Conservation (phyloP, 345 rosid genomes). For the Cardiospermum halicacabum region DNA sequence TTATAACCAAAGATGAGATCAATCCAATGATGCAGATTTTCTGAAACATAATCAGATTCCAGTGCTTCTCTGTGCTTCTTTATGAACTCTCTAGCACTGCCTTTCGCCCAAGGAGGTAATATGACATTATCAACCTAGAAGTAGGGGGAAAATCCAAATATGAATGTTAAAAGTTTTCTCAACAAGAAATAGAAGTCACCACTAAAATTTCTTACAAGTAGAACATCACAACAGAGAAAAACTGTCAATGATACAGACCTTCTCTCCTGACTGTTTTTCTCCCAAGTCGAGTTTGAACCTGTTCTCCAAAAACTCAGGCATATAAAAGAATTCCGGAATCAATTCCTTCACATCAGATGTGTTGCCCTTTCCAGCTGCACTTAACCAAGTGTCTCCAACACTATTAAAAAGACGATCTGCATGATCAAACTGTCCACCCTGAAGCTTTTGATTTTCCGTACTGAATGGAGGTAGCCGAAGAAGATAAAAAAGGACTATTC, state of each 20-base stretch:
- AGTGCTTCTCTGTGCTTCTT: constrained; percentile 91
- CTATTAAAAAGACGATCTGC: constrained; percentile 98
- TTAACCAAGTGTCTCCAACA: constrained; percentile 90
- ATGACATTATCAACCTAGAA: constrained; percentile 82
- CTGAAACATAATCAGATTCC: constrained; percentile 94
- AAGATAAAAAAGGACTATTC: constrained; percentile 97
- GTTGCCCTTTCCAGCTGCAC: constrained; percentile 98
- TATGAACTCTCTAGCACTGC: constrained; percentile 88
- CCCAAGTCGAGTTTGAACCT: constrained; percentile 85
- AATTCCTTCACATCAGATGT: constrained; percentile 98
- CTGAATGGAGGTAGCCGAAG: constrained; percentile 98
- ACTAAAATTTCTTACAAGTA: not conserved
- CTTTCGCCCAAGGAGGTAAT: constrained; percentile 98
- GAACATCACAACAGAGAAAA: constrained; percentile 14
- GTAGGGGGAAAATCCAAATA: not conserved
- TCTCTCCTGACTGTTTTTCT: constrained; percentile 97
- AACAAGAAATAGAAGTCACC: not conserved
- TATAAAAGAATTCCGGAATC: constrained; percentile 98
- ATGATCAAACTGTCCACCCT: constrained; percentile 99
- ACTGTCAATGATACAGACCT: constrained; percentile 50
- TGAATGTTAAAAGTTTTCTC: not conserved
- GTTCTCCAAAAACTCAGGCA: constrained; percentile 94
- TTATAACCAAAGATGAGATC: constrained; percentile 96
- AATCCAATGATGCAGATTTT: constrained; percentile 97
- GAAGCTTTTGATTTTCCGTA: constrained; percentile 95